Evolutionary conservation across 805 yeast genomes (phyloP), one percentile per base, ranked within the genome.

Genomic region (Starmerella etchellsii): DNA sequence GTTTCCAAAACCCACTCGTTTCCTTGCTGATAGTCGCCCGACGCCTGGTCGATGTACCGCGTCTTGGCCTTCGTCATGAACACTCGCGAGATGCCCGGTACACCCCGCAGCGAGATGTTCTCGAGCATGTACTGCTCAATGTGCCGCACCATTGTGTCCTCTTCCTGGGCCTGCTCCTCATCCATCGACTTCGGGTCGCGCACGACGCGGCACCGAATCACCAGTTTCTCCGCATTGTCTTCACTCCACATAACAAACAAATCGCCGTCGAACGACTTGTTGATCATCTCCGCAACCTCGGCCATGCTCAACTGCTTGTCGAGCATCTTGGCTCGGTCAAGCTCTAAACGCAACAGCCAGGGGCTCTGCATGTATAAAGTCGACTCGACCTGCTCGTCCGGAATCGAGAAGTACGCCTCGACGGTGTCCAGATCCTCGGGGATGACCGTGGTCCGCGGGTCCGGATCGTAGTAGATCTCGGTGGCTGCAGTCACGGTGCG

Each of bases 1-100:
- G 98, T 88, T 73, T 91, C 99, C 61, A 91, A 71, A 29, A 88
- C 96, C 96, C 97, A 91, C 61, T 91, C 97, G 59, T 83, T 87
- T 48, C 79, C 79, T 66, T 85, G 91, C 46, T 74, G 73, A 56
- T 68, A 91, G 48, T 83, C 96, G 53, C 98, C 98, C 31, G 69
- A 78, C 56, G 81, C 85, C n/a, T n/a, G n/a, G 44, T 88, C 62
- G 14, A 61, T 57, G 31, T 53, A 53, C 37, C 54, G 59, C 28
- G 56, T 55, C 45, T 66, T 64, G 43, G 66, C 62, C 47, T 67
- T 65, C 57, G 66, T 63, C 68, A 67, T 67, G 61, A 78, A 81
- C 34, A 81, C 93, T 56, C 95, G 81, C 26, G 82, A 71, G 49
- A 91, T 88, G 56, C 94, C 94, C 43, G 83, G 81, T 50, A 91